Evolutionary conservation across 2,329 filamentous ascomycete genomes (phyloP).

Genomic region (Fusarium xylarioides): DNA sequence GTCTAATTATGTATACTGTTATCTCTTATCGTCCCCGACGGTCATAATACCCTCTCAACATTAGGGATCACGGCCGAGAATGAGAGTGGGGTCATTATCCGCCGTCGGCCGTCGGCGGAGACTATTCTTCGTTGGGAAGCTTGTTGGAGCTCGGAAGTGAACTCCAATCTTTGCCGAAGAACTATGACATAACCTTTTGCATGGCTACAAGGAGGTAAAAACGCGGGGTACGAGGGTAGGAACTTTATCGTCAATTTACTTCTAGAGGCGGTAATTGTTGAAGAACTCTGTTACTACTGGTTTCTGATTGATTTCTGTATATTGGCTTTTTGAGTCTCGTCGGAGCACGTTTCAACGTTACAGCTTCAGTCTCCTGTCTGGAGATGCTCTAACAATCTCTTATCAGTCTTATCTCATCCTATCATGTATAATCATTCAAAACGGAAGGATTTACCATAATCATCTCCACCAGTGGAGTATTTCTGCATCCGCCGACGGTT

Average conservation of each 20-base stretch:
- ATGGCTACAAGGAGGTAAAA: neutral
- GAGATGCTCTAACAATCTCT: neutral
- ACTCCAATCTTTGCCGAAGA: neutral
- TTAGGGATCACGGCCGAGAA: neutral
- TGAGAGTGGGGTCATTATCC: neutral
- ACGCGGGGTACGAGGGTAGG: neutral
- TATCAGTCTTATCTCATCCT: neutral
- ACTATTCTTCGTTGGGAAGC: neutral
- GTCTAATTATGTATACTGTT: neutral
- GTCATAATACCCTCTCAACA: neutral
- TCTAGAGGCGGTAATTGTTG: fast-evolving
- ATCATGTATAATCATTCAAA: neutral
- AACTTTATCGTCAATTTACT: neutral
- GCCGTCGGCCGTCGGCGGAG: slow-evolving; percentile 4
- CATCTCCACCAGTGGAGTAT: neutral
- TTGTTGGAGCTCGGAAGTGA: neutral
- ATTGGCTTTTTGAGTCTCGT: no score
- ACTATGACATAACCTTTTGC: neutral
- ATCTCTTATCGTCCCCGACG: neutral
- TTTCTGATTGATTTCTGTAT: neutral
- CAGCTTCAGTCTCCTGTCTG: fast-evolving
- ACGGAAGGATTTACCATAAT: neutral
- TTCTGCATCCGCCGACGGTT: neutral
- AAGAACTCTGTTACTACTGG: neutral
- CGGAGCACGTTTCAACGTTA: no score